These are phyloP conservation scores for Daldinia concentrica DNA, from an alignment of 495 filamentous ascomycete species.

Conservation along the genomic window DNA sequence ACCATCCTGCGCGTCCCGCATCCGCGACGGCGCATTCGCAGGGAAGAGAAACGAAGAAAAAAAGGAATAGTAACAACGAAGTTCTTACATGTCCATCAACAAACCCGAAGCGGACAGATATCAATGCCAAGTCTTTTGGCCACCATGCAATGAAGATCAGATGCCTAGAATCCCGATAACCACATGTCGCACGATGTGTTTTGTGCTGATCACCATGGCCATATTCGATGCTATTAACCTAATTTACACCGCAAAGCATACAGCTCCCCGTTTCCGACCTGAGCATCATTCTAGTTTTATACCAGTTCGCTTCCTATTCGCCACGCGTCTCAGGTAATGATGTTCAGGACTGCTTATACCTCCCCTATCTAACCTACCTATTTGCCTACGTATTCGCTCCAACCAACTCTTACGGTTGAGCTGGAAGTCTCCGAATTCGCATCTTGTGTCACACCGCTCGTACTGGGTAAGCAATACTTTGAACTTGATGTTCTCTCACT, in stretches of 20 bases:
- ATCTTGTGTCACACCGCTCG: conserved; percentile 34
- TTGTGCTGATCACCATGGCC: conserved; percentile 24
- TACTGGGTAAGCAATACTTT: conserved; percentile 6
- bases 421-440: conserved; percentile 31
- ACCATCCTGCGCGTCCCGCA: conserved; percentile 37
- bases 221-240: conserved; percentile 25
- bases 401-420: conserved; percentile 20
- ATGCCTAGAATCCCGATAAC: conserved; percentile 37
- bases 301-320: conserved; percentile 4
- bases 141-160: conserved; percentile 42
- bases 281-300: conserved; percentile 7
- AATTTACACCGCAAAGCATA: conserved; percentile 13
- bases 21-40: conserved; percentile 36
- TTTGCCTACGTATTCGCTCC: too few species aligned
- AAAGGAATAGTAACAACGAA: conserved; percentile 18
- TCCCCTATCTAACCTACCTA: too few species aligned
- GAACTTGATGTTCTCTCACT: neutral
- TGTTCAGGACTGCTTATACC: conserved; percentile 9
- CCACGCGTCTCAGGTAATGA: conserved; percentile 4
- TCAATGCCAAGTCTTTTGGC: conserved; percentile 36
- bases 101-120: conserved; percentile 41
- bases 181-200: conserved; percentile 37
- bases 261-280: conserved; percentile 16
- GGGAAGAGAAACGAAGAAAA: conserved; percentile 8
- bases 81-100: conserved; percentile 33